These are phyloP conservation scores for Emmonsia crescens DNA, from an alignment of 2,329 filamentous ascomycete genomes.

Conservation along the genomic window DNA sequence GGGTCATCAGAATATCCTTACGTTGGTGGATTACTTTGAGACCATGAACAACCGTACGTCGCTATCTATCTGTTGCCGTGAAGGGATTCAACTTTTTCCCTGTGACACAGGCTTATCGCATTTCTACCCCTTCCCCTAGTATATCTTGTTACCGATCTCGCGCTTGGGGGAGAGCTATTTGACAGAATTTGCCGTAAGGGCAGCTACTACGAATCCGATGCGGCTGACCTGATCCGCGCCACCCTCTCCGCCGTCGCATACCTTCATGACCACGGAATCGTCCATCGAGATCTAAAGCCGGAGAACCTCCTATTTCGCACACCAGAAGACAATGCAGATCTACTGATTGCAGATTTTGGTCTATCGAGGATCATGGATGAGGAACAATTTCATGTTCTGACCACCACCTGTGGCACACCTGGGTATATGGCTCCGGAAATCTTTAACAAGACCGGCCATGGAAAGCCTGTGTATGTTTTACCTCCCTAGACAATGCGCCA, in stretches of 20 bases:
- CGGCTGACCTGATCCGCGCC: conserved; percentile 85
- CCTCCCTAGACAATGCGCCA: background rate
- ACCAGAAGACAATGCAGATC: conserved; percentile 92
- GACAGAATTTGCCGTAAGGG: conserved; percentile 98
- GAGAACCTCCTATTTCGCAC: conserved; percentile 96
- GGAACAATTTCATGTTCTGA: conserved; percentile 94
- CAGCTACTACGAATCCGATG: conserved; percentile 95
- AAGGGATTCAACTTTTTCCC: background rate
- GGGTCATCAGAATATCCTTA: conserved; percentile 97
- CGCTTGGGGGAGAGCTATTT: conserved; percentile 91
- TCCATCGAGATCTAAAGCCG: conserved; percentile 94
- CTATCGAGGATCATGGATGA: conserved; percentile 97
- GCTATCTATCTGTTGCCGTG: background rate
- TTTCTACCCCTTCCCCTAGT: conserved; percentile 38
- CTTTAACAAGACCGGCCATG: conserved; percentile 96
- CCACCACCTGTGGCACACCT: conserved; percentile 93
- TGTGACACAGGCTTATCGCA: background rate
- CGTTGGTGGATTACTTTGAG: conserved; percentile 97
- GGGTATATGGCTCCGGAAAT: conserved; percentile 99
- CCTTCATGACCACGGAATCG: conserved; percentile 95
- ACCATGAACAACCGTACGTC: conserved; percentile 86
- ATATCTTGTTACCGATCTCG: conserved; percentile 94
- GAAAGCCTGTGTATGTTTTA: conserved; percentile 71
- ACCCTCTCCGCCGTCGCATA: conserved; percentile 97
- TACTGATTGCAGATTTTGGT: conserved; percentile 95